Base-by-base conservation (phyloP, 2,329 filamentous ascomycete genomes). In the Neonectria hederae region DNA sequence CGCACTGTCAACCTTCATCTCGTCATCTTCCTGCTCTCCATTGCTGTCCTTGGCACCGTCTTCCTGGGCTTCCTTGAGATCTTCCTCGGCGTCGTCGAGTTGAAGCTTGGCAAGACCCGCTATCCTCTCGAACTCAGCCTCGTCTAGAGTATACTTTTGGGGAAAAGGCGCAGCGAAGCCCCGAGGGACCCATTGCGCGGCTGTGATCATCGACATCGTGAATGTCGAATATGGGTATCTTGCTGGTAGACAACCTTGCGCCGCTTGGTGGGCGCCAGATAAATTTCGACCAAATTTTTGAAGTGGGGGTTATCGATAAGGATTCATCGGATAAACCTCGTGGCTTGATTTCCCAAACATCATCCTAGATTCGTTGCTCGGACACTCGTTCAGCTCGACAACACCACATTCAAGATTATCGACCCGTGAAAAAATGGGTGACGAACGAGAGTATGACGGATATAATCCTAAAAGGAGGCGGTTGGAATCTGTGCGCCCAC, bases 31-130 rank as follows among this genome's bases (percentile, higher is more conserved):
- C 62, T 77, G 76, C 45, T 73, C 70, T 21, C 75, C 74, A 48
- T 76, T 64, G 26, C 69, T 68, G 59, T 75, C 26, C 42, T 73
- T 70, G 38, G 62, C 59, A 38, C 75, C 65, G 30, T 73, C 71
- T 66, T 79, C 73, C 66, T 89, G 84, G 11, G 93, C 93, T 72
- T 92, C 89, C 69, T 91, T 88, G 66, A 97, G 81, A 75, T 96
- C 94, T 28, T 94, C 92, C 75, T 95, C 91, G 26, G 96, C 96
- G 80, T 98, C 96, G 75, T 97, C 93, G 32, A 97, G 87, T 81
- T 97, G 91, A 66, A 93, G 83, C 78, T 91, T 89, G 30, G 91
- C 91, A 68, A 94, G 83, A 75, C 87, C 85, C 17, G 90, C 90
- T 81, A 94, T 94, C 74, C 92, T 87, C 74, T 89, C 86, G 74